These are phyloP conservation scores for Pleurotus pulmonarius DNA, from an alignment of 768 basidiomycete genomes.

Conservation along the genomic window DNA sequence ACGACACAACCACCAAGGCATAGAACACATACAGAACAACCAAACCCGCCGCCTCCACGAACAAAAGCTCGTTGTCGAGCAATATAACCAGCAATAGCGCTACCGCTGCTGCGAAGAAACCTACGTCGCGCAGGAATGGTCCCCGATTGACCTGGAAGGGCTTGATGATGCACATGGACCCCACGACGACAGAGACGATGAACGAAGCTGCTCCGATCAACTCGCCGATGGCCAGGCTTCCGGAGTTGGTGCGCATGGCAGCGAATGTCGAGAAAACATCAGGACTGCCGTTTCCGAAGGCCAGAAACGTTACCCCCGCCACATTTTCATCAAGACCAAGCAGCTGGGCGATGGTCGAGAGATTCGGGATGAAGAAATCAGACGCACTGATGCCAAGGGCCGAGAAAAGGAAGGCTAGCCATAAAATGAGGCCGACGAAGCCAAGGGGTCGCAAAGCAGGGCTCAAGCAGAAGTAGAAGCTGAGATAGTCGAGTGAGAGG, in stretches of 20 bases:
- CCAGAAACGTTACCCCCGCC: conserved; percentile 94
- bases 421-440: conserved; percentile 64
- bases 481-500: conserved; percentile 67
- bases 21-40: conserved; percentile 75
- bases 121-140: conserved; percentile 90
- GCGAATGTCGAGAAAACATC: conserved; percentile 96
- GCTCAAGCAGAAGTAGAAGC: conserved; percentile 66
- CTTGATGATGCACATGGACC: conserved; percentile 96
- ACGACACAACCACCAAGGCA: conserved; percentile 68
- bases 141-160: conserved; percentile 81
- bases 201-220: conserved; percentile 93
- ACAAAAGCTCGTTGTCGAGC: conserved; percentile 66
- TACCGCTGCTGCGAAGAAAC: conserved; percentile 89
- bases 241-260: conserved; percentile 82
- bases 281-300: conserved; percentile 96
- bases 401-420: conserved; percentile 92
- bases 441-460: conserved; percentile 49
- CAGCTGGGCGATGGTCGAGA: conserved; percentile 82
- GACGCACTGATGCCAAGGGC: conserved; percentile 93
- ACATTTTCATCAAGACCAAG: conserved; percentile 90
- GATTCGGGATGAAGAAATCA: conserved; percentile 97
- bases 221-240: conserved; percentile 91
- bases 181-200: conserved; percentile 94
- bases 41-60: conserved; percentile 72
- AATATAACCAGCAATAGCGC: conserved; percentile 72